Base-by-base conservation (phyloP, 2,329 filamentous ascomycete species). In the Ampelomyces quisqualis region DNA sequence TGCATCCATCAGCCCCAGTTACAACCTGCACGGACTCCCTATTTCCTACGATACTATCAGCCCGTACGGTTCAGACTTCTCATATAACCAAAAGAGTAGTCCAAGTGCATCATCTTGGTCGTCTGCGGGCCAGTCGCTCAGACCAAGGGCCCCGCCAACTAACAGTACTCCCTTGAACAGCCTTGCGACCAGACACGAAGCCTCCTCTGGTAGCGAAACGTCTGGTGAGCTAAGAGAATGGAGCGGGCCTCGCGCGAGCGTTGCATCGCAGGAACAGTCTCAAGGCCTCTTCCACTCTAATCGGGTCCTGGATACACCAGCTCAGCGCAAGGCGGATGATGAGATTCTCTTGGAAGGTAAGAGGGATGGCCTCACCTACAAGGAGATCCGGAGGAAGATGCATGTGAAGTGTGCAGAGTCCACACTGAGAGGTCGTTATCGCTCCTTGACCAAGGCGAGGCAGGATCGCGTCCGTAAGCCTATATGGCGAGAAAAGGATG, bases 381-480 rank as follows among this genome's bases (percentile, higher is more conserved):
- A 75, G 38, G 75, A 85, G 43, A 88, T 88, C 55, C 77, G 77
- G 24, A 53, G 60, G 5, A 57, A 68, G 13, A 79, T 82, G 10
- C 68, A 72, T 1, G 84, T 84, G 49, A 66, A 61, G 0, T 82
- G 86, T 54, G 81, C 84, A 1, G 85, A 88, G 66, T 86, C 84
- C 8, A 90, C 86, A 0, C 72, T 90, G 24, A 77, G 86, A 10
- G 86, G 86, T 0, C 77, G 85, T 0, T 81, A 78, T 52, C 74
- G 86, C 4, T 80, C 77, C 2, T 64, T 88, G 54, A 86, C 80
- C 6, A 88, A 87, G 69, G 67, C 69, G 9, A 80, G 80, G 53
- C 72, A 77, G 22, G 74, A 80, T 41, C 73, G 86, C 5, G 78
- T 86, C 2, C 74, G 86, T 6, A 82, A 79, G 63, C 85, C 86